These are phyloP conservation scores for Oryza brachyantha DNA, from an alignment of 176 grass and related monocot genomes.

Conservation along the genomic window DNA sequence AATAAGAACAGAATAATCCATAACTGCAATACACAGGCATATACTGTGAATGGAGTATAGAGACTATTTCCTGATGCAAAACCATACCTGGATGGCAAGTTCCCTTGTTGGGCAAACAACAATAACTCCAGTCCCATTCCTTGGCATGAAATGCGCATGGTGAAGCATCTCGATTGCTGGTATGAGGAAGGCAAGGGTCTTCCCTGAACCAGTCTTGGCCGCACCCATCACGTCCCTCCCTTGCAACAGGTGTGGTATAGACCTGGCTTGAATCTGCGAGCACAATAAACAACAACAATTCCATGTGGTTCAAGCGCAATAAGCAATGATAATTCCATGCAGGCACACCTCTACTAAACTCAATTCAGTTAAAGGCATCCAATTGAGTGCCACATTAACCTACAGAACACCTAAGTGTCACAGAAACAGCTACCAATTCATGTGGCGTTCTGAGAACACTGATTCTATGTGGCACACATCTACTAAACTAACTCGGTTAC, in stretches of 20 bases:
- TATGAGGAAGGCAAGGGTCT: conserved; percentile 79
- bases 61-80: neutral
- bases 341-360: neutral
- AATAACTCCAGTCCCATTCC: conserved; percentile 71
- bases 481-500: no score
- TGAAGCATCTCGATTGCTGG: conserved; percentile 63
- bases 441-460: no score
- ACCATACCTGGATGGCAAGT: conserved; percentile 68
- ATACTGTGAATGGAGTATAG: neutral
- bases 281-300: neutral
- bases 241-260: conserved; percentile 63
- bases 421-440: no score
- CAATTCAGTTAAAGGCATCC: neutral
- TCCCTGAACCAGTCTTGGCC: conserved; percentile 67
- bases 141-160: conserved; percentile 46
- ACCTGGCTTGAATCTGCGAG: conserved; percentile 76
- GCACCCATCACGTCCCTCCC: conserved; percentile 79
- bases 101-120: conserved; percentile 76
- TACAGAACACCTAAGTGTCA: no score
- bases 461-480: no score
- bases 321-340: neutral
- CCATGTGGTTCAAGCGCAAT: conserved; percentile 2
- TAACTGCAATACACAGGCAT: neutral
- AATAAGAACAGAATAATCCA: neutral
- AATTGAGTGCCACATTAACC: neutral